Evolutionary conservation across 805 yeast species (phyloP).

Genomic region (Cyberlindnera sargentensis): DNA sequence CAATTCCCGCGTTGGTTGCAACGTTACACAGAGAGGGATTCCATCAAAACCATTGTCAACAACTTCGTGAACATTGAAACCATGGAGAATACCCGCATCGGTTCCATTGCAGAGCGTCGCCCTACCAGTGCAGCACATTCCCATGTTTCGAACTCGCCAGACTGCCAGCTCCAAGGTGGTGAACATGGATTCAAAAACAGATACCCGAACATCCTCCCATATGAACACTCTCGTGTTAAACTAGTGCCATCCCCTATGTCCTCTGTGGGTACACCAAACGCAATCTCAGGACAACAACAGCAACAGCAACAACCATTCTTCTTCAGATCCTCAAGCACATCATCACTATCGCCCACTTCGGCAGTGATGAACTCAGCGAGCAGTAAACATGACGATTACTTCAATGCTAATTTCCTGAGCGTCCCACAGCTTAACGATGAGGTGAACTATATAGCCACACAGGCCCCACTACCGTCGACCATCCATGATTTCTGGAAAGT

Average conservation of each 20-base stretch:
- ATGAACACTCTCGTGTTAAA: conserved; percentile 43
- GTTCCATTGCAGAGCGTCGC: conserved; percentile 12
- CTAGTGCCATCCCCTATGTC: conserved; percentile 28
- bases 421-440: conserved; percentile 28
- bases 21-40: conserved; percentile 18
- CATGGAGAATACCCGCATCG: conserved; percentile 26
- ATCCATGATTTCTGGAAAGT: conserved; percentile 89
- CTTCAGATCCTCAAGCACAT: conserved; percentile 1
- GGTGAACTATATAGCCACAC: conserved; percentile 69
- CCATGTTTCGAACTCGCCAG: conserved; percentile 8
- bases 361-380: conserved; percentile 1
- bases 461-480: conserved; percentile 79
- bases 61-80: conserved; percentile 28
- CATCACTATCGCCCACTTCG: conserved; percentile 23
- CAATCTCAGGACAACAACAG: background rate
- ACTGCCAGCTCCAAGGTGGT: conserved; percentile 38
- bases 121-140: conserved; percentile 2
- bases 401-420: conserved; percentile 60
- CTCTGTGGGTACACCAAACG: conserved; percentile 9
- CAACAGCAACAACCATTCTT: background rate
- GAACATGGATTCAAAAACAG: conserved; percentile 72
- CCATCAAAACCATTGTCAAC: conserved; percentile 20
- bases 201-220: conserved; percentile 75
- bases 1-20: conserved; percentile 43
- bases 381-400: conserved; percentile 15